phyloP scores from a whole-genome alignment of 768 basidiomycete species.

The Pisolithus microcarpus region DNA sequence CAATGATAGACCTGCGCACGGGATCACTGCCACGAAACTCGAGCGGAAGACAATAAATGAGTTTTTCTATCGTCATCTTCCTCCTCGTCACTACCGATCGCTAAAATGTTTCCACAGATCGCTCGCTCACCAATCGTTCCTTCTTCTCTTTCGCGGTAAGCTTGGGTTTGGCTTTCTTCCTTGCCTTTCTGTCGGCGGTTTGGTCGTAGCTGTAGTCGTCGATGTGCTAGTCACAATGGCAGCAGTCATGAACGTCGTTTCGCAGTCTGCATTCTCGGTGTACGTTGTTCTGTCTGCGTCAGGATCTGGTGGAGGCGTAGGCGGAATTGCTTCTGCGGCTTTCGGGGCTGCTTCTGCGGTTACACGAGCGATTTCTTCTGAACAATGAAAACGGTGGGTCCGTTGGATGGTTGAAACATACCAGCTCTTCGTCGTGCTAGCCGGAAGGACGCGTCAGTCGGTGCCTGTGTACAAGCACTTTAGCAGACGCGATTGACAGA shows the following conservation, averaged over 20 bases:
- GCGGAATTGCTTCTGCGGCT: conserved; percentile 14
- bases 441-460: conserved; percentile 51
- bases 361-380: conserved; percentile 52
- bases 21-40: conserved; percentile 89
- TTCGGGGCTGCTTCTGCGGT: conserved; percentile 49
- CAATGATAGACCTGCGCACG: conserved; percentile 38
- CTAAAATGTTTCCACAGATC: neutral
- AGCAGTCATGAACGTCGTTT: conserved; percentile 29
- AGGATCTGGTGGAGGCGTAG: conserved; percentile 17
- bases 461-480: conserved; percentile 37
- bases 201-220: conserved; percentile 29
- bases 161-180: conserved; percentile 58
- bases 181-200: conserved; percentile 38
- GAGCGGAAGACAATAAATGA: conserved; percentile 71
- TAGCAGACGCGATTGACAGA: neutral
- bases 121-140: conserved; percentile 56
- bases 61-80: conserved; percentile 58
- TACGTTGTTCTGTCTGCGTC: conserved; percentile 26
- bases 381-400: neutral
- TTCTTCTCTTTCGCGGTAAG: conserved; percentile 76
- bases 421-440: conserved; percentile 57
- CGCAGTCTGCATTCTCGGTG: conserved; percentile 24
- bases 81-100: neutral
- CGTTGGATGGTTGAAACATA: conserved; percentile 19
- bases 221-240: conserved; percentile 11